Percentiles rank a stretch among this genome's conserved stretches.
Evolutionary conservation across 257 asterid species (phyloP).

Genomic region (Voacanga thouarsii): DNA sequence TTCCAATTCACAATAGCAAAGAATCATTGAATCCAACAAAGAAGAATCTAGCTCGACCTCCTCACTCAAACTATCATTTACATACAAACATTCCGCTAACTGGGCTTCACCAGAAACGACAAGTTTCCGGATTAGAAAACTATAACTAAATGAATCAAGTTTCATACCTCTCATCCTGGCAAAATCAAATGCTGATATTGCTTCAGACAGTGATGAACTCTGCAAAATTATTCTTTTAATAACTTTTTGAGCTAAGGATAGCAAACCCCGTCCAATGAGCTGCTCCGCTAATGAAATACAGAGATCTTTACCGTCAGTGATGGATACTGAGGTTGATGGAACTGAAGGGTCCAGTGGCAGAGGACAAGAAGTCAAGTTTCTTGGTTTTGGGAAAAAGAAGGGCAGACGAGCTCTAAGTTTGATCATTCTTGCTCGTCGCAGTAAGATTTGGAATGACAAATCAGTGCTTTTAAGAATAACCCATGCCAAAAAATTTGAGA

Average conservation of each 20-base stretch:
- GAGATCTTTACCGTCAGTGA: constrained; percentile 23
- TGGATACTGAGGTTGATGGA: constrained; percentile 24
- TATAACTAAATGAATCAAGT: constrained; percentile 34
- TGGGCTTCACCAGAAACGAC: constrained; percentile 36
- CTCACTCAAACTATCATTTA: constrained; percentile 25
- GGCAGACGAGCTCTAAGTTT: constrained; percentile 19
- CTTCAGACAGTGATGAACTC: constrained; percentile 37
- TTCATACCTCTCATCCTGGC: constrained; percentile 39
- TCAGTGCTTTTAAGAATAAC: not conserved
- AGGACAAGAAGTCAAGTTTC: constrained; percentile 37
- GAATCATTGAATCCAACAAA: constrained; percentile 49
- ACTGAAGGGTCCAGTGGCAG: constrained; percentile 36
- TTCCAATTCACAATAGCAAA: constrained; percentile 54
- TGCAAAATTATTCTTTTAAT: constrained; percentile 41
- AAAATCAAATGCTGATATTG: constrained; percentile 36
- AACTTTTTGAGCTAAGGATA: constrained; percentile 42
- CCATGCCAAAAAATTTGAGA: not conserved
- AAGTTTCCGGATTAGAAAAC: constrained; percentile 42
- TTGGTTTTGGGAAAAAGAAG: constrained; percentile 6
- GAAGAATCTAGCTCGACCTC: constrained; percentile 28
- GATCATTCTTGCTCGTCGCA: constrained; percentile 25
- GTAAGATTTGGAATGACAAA: not conserved
- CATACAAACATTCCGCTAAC: constrained; percentile 42
- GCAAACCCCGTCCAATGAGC: constrained; percentile 43
- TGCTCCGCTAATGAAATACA: constrained; percentile 40